Base-by-base conservation (phyloP, 1,284 basidiomycete species). In the Moesziomyces antarcticus region DNA sequence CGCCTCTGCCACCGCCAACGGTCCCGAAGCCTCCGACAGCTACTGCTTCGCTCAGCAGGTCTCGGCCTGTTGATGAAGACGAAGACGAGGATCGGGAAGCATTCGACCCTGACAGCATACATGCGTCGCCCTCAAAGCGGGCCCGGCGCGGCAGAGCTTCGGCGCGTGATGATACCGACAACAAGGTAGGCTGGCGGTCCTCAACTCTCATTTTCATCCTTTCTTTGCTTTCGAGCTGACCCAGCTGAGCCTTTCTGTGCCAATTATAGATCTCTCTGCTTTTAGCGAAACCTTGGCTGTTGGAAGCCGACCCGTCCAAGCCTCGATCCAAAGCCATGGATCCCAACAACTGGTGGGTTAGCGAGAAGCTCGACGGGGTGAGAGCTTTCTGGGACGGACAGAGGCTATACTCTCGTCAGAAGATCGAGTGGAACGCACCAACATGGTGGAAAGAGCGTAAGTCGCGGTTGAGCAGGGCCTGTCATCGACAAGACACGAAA, bases 281-380 rank as follows among this genome's bases (percentile, higher is more conserved):
- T 49, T 84, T 90, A 0, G 90, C 89, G 1, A 87, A 88, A 62
- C 88, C 88, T 60, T 90, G 89, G 88, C 88, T 88, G 58, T 59
- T 89, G 8, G 87, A 88, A 14, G 87, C 79, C 11, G 88, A 88
- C 0, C 72, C 72, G 1, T 53, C 58, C 11, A 69, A 60, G 41
- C 52, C 64, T 1, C 52, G 48, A 21, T 50, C 53, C 8, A 66
- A 55, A 47, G 46, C 61, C 1, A 84, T 85, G 45, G 89, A 90
- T 73, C 89, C 89, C 0, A 87, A 87, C 11, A 89, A 88, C 0
- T 90, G 88, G 88, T 90, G 89, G 89, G 87, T 90, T 27, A 89
- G 89, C 22, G 90, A 91, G 77, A 90, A 77, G 76, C 80, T 85
- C 10, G 84, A 85, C 42, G 84, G 84, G 8, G 77, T 84, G 10